Base-by-base conservation (phyloP, 768 basidiomycete species). In the Amanita molliuscula region DNA sequence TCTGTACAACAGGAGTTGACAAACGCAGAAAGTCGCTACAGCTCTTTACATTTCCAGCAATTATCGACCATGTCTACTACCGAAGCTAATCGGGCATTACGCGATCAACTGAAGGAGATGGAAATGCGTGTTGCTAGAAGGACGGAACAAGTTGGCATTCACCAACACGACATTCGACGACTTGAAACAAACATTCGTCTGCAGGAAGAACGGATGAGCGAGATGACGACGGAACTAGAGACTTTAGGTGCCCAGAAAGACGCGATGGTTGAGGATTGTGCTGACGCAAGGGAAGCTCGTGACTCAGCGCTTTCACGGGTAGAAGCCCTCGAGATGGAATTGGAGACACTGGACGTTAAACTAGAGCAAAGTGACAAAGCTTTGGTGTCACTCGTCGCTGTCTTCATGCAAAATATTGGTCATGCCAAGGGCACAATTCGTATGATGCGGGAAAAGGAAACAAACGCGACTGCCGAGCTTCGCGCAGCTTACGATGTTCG, bases 251-350 rank as follows among this genome's bases (percentile, higher is more conserved):
- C 78, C 4, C 77, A 88, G 68, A 87, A 83, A 61, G 78, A 79
- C 50, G 81, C 84, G 1, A 87, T 91, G 84, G 77, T 90, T 0
- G 87, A 89, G 54, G 88, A 91, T 59, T 90, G 88, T 57, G 81
- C 82, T 3, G 79, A 82, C 48, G 86, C 85, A 2, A 71, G 88
- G 47, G 82, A 82, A 48, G 77, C 82, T 18, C 72, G 88, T 31
- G 83, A 91, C 61, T 72, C 73, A 21, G 83, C 86, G 4, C 60
- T 81, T 37, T 58, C 60, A 48, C 68, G 67, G 52, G 62, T 75
- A 23, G 88, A 89, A 50, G 64, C 62, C n/a, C 61, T 82, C 52
- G 87, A 89, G 56, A 74, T 79, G 36, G 76, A 79, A 53, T 54
- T 77, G 45, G 87, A 82, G 59, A 62, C 55, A 3, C 35, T 69